These are phyloP conservation scores for Clitoria ternatea DNA, from an alignment of 306 rosid species.

Conservation along the genomic window DNA sequence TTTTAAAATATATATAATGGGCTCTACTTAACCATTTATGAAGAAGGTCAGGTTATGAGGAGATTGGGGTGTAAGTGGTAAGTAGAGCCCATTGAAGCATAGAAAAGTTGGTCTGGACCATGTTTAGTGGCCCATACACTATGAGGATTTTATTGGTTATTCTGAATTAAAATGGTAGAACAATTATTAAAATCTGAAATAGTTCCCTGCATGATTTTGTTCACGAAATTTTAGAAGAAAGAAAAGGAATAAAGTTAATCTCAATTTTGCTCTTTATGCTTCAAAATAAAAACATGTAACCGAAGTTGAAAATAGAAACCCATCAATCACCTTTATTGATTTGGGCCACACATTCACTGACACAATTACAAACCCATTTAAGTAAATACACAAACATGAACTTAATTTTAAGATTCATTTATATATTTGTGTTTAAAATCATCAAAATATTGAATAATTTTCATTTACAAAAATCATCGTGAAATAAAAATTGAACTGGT, in stretches of 20 bases:
- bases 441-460: background rate
- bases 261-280: background rate
- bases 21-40: too few relatives aligned
- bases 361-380: background rate
- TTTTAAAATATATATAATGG: too few relatives aligned
- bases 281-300: background rate
- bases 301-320: background rate
- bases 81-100: background rate
- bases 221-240: background rate
- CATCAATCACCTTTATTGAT: background rate
- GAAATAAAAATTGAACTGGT: background rate
- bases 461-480: background rate
- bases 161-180: background rate
- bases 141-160: background rate
- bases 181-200: background rate
- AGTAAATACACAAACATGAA: background rate
- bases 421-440: background rate
- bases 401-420: background rate
- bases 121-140: background rate
- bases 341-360: background rate
- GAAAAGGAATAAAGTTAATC: background rate
- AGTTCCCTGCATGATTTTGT: background rate
- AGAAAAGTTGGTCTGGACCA: background rate
- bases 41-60: too few relatives aligned
- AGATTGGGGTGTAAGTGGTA: background rate